Evolutionary conservation across 1,284 basidiomycete genomes (phyloP).

Genomic region (Inonotus obliquus): DNA sequence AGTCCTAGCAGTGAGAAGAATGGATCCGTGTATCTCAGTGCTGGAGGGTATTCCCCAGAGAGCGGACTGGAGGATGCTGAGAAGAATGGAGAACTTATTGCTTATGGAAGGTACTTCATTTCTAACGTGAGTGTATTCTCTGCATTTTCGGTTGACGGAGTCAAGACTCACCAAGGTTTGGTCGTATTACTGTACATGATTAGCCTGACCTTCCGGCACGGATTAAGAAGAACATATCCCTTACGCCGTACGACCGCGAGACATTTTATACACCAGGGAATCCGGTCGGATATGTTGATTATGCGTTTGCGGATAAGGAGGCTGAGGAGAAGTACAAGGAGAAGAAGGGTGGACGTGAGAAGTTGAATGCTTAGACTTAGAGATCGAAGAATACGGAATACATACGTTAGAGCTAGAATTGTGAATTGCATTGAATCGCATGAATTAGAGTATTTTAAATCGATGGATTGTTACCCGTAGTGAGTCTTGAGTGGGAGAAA

Average conservation of each 20-base stretch:
- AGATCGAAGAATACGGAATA: no score
- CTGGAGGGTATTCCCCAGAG: constrained; percentile 6
- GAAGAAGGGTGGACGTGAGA: not conserved
- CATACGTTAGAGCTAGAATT: no score
- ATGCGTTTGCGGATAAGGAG: constrained; percentile 15
- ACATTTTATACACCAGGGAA: constrained; percentile 15
- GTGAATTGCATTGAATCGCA: no score
- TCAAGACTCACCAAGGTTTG: not conserved
- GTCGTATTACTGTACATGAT: not conserved
- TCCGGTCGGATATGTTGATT: constrained; percentile 18
- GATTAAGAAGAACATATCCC: not conserved
- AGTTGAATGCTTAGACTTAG: no score
- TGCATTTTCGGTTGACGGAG: not conserved
- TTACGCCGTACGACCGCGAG: constrained; percentile 13
- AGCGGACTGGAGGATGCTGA: constrained; percentile 31
- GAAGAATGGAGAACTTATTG: constrained; percentile 27
- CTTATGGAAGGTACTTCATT: constrained; percentile 48
- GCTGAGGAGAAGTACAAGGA: constrained; percentile 7
- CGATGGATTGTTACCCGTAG: no score
- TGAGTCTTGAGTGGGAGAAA: no score
- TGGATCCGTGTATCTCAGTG: constrained; percentile 8
- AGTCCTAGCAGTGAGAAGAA: not conserved
- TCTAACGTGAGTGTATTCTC: constrained; percentile 34
- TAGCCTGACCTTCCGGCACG: not conserved
- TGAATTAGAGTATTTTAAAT: no score